phyloP scores from a whole-genome alignment of 2,329 filamentous ascomycete species.

The Chaetomiaceae sp. region DNA sequence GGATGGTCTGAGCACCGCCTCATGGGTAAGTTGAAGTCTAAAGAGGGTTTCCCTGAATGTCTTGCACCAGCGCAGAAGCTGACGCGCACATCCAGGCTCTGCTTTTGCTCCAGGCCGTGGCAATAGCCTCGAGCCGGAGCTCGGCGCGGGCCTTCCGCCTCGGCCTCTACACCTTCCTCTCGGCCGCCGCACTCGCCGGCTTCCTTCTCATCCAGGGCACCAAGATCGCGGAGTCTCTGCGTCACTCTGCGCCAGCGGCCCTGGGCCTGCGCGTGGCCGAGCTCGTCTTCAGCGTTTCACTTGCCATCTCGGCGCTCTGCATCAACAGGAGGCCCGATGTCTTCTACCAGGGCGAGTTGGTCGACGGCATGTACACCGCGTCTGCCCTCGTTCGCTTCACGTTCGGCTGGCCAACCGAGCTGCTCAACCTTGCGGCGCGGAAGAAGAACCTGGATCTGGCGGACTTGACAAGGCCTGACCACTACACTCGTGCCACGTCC shows the following conservation, averaged over 20 bases:
- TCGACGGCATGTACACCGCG: constrained; percentile 58
- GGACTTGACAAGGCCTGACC: constrained; percentile 57
- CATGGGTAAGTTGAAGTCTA: constrained; percentile 53
- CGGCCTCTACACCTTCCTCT: constrained; percentile 46
- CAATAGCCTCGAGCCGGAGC: constrained; percentile 42
- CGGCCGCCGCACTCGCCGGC: constrained; percentile 38
- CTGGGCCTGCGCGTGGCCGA: constrained; percentile 45
- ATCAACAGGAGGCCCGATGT: constrained; percentile 64
- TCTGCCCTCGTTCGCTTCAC: constrained; percentile 57
- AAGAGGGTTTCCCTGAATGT: not conserved
- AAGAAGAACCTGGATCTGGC: constrained; percentile 55
- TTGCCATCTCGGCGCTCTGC: constrained; percentile 44
- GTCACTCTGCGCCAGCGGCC: constrained; percentile 30
- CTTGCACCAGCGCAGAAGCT: constrained; percentile 2
- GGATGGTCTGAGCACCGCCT: constrained; percentile 53
- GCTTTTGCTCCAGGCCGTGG: constrained; percentile 46
- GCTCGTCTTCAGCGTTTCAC: constrained; percentile 37
- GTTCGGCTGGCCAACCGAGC: constrained; percentile 55
- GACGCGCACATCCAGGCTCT: constrained; percentile 35
- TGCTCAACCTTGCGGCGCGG: constrained; percentile 50
- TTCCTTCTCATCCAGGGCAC: constrained; percentile 42
- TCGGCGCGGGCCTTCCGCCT: constrained; percentile 48
- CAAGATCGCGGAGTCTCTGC: constrained; percentile 30
- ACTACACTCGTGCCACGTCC: constrained; percentile 46
- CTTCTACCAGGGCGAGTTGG: constrained; percentile 49